Base-by-base conservation (phyloP, 2,329 filamentous ascomycete genomes). In the Colletotrichum sublineola region DNA sequence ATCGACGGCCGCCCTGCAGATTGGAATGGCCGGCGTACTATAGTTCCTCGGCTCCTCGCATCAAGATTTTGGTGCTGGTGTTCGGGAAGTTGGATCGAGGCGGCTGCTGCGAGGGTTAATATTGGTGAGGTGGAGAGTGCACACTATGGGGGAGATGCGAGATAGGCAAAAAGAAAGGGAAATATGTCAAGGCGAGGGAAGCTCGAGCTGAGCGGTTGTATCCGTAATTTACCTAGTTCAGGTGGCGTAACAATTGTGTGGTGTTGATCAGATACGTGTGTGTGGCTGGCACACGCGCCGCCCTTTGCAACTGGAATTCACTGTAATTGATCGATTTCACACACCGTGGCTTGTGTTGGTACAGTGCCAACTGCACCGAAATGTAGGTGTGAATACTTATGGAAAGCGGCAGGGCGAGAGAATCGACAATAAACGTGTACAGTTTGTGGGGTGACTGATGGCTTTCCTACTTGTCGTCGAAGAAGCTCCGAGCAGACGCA, bases 191-290 rank as follows among this genome's bases (percentile, higher is more conserved):
- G 14, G 52, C 18, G 31, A 58, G 56, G 56, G 55, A 5, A 57
- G 36, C 20, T 40, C 33, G 24, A 14, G n/a, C n/a, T 42, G 38
- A 42, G 56, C 14, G 40, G 24, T 14, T 15, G n/a, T 42, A 29
- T 15, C 18, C 20, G 15, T 24, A 24, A 42, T 5, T 15, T 42
- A 42, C 40, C 33, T 57, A 40, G 33, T 38, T 2, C 33, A 14
- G 12, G n/a, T 18, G 29, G 55, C 36, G n/a, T 31, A 58, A 12
- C 18, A 42, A 24, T 24, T 15, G 7, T 15, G n/a, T 40, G n/a
- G 56, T 29, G 36, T 58, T 58, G 56, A 42, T 58, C 56, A n/a
- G 38, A 42, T 42, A 58, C 36, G 56, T 58, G 56, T 42, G 56
- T 58, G 56, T 42, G 56, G 38, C 56, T 58, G 36, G 56, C 38